These are phyloP conservation scores for Globomyces pollinis-pini DNA, from an alignment of 192 early-diverging fungal genomes.

Conservation along the genomic window DNA sequence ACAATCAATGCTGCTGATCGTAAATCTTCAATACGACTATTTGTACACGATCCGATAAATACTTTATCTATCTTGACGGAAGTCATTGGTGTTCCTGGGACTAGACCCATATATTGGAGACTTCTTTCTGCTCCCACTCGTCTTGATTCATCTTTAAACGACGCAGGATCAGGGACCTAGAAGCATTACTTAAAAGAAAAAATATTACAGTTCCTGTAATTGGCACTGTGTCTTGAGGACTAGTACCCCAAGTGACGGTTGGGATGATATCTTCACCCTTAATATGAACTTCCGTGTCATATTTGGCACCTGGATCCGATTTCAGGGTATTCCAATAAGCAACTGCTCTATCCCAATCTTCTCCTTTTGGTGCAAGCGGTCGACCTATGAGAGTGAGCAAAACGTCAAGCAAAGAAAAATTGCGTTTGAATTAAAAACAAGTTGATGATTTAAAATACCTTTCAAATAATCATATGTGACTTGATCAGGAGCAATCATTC, in stretches of 20 bases:
- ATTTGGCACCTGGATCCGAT: constrained; percentile 55
- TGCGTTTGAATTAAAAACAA: no score
- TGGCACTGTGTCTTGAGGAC: constrained; percentile 56
- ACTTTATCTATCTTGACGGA: constrained; percentile 59
- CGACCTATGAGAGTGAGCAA: no score
- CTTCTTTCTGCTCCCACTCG: constrained; percentile 45
- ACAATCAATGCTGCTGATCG: constrained; percentile 53
- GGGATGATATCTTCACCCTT: constrained; percentile 50
- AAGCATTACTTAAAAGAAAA: no score
- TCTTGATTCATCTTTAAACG: constrained; percentile 27
- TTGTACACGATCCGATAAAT: constrained; percentile 68
- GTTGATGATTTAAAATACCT: no score
- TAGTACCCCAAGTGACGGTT: constrained; percentile 64
- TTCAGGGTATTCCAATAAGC: constrained; percentile 51
- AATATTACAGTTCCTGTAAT: constrained; percentile 57
- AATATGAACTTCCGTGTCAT: constrained; percentile 55
- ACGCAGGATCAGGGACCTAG: constrained; percentile 53
- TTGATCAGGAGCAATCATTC: constrained; percentile 65
- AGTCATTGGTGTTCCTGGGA: constrained; percentile 49
- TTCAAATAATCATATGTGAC: constrained; percentile 62
- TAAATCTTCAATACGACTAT: constrained; percentile 68
- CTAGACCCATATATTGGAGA: constrained; percentile 57
- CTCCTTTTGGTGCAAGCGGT: constrained; percentile 54
- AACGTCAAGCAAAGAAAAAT: no score
- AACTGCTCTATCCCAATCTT: constrained; percentile 53